Conservation (phyloP, 768 basidiomycete genomes). For the Suillus paluster region DNA sequence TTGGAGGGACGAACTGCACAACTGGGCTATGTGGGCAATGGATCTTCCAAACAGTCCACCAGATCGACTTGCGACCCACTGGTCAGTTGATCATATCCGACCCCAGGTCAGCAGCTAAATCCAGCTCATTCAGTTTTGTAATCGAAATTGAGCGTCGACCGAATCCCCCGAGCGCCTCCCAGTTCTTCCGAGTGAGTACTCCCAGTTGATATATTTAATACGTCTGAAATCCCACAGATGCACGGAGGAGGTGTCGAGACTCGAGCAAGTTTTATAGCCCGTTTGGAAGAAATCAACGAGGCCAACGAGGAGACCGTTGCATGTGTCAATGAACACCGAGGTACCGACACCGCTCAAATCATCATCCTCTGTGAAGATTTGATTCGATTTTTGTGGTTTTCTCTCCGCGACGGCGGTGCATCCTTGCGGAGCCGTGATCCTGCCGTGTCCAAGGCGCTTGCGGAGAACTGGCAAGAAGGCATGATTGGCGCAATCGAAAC, state of each 20-base stretch:
- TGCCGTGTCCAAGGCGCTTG: conserved; percentile 19
- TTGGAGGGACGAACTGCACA: conserved; percentile 26
- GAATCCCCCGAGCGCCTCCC: conserved; percentile 17
- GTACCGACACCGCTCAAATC: conserved; percentile 32
- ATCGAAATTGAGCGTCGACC: conserved; percentile 25
- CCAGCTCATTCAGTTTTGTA: conserved; percentile 20
- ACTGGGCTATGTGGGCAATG: conserved; percentile 25
- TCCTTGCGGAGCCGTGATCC: conserved; percentile 19
- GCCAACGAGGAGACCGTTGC: conserved; percentile 24
- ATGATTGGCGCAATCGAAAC: conserved; percentile 20
- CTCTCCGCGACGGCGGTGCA: conserved; percentile 31
- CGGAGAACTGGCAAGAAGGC: conserved; percentile 22
- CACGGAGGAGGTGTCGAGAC: conserved; percentile 26
- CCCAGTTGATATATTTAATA: neutral
- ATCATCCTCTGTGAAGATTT: conserved; percentile 25
- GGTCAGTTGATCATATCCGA: conserved; percentile 11
- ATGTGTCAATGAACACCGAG: conserved; percentile 24
- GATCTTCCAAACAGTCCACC: conserved; percentile 30
- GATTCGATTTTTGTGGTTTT: conserved; percentile 35
- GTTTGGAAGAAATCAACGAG: conserved; percentile 15
- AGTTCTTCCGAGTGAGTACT: conserved; percentile 25
- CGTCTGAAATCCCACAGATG: conserved; percentile 22
- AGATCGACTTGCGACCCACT: conserved; percentile 30
- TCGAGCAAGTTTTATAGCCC: conserved; percentile 20
- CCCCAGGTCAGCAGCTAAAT: conserved; percentile 3